Evolutionary conservation across 2,329 filamentous ascomycete genomes (phyloP).

Genomic region (Colletotrichum scovillei): DNA sequence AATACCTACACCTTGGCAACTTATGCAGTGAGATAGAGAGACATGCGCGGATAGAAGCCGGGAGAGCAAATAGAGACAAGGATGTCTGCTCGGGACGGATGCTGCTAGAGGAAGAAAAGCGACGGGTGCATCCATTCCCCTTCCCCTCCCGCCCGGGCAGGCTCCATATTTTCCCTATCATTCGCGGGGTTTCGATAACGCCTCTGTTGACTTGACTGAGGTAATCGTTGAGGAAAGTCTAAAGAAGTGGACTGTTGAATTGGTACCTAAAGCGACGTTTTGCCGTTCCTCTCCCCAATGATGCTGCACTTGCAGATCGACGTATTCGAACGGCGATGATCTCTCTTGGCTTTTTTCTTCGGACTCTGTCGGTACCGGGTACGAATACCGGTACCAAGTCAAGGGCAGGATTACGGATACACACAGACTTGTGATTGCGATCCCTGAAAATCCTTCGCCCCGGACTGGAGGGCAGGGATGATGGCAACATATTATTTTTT

Average conservation of each 20-base stretch:
- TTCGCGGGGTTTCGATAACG: neutral
- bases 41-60: neutral
- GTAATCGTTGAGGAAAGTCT: neutral
- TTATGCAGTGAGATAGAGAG: neutral
- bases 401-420: neutral
- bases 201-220: neutral
- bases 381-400: neutral
- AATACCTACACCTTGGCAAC: too few relatives aligned
- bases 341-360: neutral
- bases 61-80: neutral
- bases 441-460: neutral
- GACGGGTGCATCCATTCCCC: neutral
- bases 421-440: neutral
- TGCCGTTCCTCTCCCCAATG: neutral
- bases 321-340: neutral
- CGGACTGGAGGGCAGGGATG: neutral
- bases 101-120: neutral
- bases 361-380: neutral
- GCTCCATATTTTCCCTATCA: neutral
- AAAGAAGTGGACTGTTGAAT: neutral
- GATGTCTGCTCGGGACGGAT: neutral
- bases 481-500: neutral
- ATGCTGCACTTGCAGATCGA: neutral
- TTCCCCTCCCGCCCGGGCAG: too few relatives aligned
- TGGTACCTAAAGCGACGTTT: too few relatives aligned